Evolutionary conservation across 2,329 filamentous ascomycete species (phyloP), one percentile per base, ranked within the genome.

Genomic region (Alternaria panax): DNA sequence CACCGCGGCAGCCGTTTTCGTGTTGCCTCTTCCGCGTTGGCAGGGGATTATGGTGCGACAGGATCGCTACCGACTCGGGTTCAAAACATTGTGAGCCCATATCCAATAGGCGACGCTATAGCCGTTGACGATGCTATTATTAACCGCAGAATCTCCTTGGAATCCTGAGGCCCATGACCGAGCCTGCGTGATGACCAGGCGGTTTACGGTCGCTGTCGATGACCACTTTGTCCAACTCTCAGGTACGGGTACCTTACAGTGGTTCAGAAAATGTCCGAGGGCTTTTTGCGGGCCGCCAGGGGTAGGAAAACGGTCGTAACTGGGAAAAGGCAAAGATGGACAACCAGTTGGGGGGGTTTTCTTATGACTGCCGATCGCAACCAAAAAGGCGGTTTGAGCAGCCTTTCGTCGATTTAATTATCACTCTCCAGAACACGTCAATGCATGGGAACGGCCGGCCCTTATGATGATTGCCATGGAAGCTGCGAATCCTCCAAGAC

Each of bases 11-110:
- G 62, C 59, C 59, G 58, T 67, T 63, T 56, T 62, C 64, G 62
- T 67, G 63, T 56, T 67, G 61, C 62, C 59, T 62, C 53, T 63
- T 62, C 58, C 48, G 64, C 52, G 58, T 58, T 62, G 63, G 61
- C 59, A 64, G 57, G 65, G 59, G 65, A 62, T 55, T 46, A 75
- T 77, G 75, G 75, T 76, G 74, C 70, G 71, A 75, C 75, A 70
- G n/a, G 50, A 50, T 63, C 62, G 66, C 58, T 67, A 59, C 64
- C 63, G 72, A 65, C 54, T 65, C 62, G 56, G 56, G 60, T 65
- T 68, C 61, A 41, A 63, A 60, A 58, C 54, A 53, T 47, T 61
- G 63, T 30, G 58, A 55, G 51, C 45, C 63, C 64, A 70, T 70
- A 51, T 55, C 45, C 51, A 52, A 60, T 51, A 60, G 63, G 62